Evolutionary conservation across 257 asterid species (phyloP), one percentile per base, ranked within the genome.

Genomic region (Ajuga chamaepitys): DNA sequence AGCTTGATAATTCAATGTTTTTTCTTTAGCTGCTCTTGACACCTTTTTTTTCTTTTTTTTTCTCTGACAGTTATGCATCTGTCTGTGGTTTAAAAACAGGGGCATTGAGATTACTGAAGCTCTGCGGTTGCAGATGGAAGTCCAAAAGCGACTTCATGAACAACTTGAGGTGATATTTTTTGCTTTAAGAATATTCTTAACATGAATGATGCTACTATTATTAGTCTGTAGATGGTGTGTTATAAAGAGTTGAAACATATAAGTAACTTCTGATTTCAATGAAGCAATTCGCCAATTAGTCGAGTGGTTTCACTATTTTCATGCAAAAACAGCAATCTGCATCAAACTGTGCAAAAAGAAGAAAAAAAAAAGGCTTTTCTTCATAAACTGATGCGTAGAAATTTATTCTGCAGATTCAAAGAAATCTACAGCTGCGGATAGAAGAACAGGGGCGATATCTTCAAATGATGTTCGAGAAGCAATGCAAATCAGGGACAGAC

Each of bases 91-190:
- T 14, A 67, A 53, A 41, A 56, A 67, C 82, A 91, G 98, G 80
- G 96, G 96, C 42, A 81, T 88, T 58, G 95, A 86, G 81, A 87
- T 92, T 77, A 92, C 98, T 35, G 98, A 92, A 83, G 98, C 98
- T 26, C 71, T 92, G 65, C 83, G 95, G 14, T 72, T 92, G 73
- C 98, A 92, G 82, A 80, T 92, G 88, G 98, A 92, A 75, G 98
- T 92, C 66, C 98, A 92, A 75, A 92, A 92, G 80, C 85, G 95
- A 71, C 93, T 92, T 66, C 98, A 92, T n/a, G 95, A 88, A 76
- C 98, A 92, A 77, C 98, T 92, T 62, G 97, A 88, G 95, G 98
- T 88, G 82, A 63, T 62, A 12, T 10, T 41, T 63, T 70, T 1
- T 62, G 61, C 69, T 42, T 41, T 35, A 25, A 20, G 54, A 30